Conservation (phyloP, 176 grass and related monocot species). For the Phyllostachys edulis region DNA sequence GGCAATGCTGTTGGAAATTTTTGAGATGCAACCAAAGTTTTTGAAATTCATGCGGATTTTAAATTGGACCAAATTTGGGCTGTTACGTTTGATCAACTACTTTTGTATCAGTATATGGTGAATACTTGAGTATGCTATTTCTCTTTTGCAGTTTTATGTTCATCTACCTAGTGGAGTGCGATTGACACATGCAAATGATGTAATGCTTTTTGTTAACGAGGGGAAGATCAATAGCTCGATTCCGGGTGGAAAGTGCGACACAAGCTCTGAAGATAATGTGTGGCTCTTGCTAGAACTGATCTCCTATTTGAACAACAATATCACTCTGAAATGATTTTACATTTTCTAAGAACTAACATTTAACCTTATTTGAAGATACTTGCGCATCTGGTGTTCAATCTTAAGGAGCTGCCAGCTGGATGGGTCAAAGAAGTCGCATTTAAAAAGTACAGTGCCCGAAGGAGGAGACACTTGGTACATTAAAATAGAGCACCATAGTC, state of each 20-base stretch:
- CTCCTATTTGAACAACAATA: not conserved
- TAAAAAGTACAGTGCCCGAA: not conserved
- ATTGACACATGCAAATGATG: not conserved
- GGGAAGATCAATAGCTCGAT: no score
- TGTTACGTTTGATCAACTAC: no score
- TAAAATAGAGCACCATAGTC: not conserved
- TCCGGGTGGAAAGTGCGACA: not conserved
- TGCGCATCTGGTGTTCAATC: not conserved
- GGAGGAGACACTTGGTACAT: not conserved
- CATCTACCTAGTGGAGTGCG: conserved; percentile 35
- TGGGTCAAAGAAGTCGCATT: not conserved
- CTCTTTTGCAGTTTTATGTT: conserved; percentile 48
- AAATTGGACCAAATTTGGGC: not conserved
- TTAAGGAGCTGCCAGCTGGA: not conserved
- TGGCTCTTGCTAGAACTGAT: conserved; percentile 5
- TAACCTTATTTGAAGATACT: not conserved
- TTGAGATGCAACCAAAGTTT: no score
- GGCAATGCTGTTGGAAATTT: no score
- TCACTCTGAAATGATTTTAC: not conserved
- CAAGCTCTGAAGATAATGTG: conserved; percentile 42
- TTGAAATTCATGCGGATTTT: no score
- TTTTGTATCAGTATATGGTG: no score
- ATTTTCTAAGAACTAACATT: not conserved
- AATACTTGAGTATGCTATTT: not conserved
- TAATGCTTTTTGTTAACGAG: no score